These are phyloP conservation scores for Oemleria cerasiformis DNA, from an alignment of 306 rosid species.

Conservation along the genomic window DNA sequence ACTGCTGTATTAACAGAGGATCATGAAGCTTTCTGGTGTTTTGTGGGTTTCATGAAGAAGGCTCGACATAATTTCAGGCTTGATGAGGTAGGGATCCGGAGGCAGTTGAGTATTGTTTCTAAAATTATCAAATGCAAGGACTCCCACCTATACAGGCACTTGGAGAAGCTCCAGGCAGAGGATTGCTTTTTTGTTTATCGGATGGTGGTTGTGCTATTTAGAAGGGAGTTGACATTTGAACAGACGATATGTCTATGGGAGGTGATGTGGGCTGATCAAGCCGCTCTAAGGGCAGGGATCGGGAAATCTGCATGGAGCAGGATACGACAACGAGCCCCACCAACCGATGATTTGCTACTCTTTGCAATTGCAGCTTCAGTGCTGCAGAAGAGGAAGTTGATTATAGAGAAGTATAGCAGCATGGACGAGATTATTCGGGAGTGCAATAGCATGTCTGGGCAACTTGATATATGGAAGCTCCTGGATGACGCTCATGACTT, in stretches of 20 bases:
- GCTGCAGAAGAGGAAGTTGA: conserved; percentile 86
- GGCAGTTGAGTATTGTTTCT: conserved; percentile 83
- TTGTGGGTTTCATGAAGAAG: conserved; percentile 98
- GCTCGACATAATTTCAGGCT: conserved; percentile 99
- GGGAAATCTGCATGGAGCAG: conserved; percentile 96
- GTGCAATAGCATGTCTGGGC: conserved; percentile 97
- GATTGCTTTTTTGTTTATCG: conserved; percentile 98
- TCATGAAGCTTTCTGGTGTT: conserved; percentile 99
- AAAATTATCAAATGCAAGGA: conserved; percentile 84
- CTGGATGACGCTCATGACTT: conserved; percentile 92
- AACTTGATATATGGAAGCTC: conserved; percentile 94
- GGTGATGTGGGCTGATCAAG: conserved; percentile 99
- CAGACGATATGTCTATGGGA: conserved; percentile 98
- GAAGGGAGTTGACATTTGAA: conserved; percentile 94
- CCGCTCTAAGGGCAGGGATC: conserved; percentile 88
- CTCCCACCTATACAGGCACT: conserved; percentile 79
- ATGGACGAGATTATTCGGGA: conserved; percentile 98
- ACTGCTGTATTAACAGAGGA: conserved; percentile 75
- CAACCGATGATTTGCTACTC: conserved; percentile 87
- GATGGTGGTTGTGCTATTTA: conserved; percentile 96
- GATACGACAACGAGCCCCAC: conserved; percentile 95
- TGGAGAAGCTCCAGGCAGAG: conserved; percentile 94
- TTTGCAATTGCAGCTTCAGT: conserved; percentile 95
- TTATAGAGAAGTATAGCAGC: conserved; percentile 91
- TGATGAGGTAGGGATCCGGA: conserved; percentile 92